Evolutionary conservation across 2,329 filamentous ascomycete species (phyloP).

Genomic region (Ceratocystis lukuohia): DNA sequence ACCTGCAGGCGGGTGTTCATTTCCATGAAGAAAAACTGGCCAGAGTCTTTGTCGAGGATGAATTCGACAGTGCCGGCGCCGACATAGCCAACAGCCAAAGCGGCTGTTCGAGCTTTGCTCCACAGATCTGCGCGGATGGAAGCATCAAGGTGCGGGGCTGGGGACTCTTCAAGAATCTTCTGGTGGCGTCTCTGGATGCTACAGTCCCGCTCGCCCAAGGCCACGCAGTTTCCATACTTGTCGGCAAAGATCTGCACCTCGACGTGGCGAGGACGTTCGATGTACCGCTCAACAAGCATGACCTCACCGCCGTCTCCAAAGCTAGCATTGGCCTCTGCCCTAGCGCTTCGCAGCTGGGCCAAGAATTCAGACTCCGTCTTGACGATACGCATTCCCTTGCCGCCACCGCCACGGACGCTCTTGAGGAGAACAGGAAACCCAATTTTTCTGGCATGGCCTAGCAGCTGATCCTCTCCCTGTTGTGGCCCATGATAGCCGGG

Average conservation of each 20-base stretch:
- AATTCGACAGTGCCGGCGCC: constrained; percentile 85
- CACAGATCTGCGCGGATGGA: constrained; percentile 47
- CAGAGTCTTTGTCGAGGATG: constrained; percentile 70
- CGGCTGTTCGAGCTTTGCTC: constrained; percentile 51
- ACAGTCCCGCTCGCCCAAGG: constrained; percentile 80
- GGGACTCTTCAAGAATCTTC: constrained; percentile 83
- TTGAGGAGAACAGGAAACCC: constrained; percentile 63
- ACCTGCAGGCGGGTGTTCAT: constrained; percentile 87
- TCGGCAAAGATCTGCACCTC: constrained; percentile 89
- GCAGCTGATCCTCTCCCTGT: constrained; percentile 50
- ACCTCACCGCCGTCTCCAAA: constrained; percentile 71
- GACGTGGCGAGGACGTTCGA: constrained; percentile 66
- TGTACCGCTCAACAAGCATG: constrained; percentile 75
- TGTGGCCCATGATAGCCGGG: constrained; percentile 87
- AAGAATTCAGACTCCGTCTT: constrained; percentile 53
- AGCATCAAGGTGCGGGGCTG: constrained; percentile 54
- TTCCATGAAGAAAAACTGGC: constrained; percentile 71
- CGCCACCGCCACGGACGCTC: constrained; percentile 66
- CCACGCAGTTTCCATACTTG: constrained; percentile 60
- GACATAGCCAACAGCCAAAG: constrained; percentile 70
- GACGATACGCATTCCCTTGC: constrained; percentile 75
- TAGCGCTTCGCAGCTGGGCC: constrained; percentile 55
- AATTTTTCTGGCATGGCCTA: constrained; percentile 58
- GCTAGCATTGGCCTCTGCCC: constrained; percentile 60
- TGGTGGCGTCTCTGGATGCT: constrained; percentile 78